Percentiles rank a stretch among this genome's conserved stretches.
Evolutionary conservation across 2,329 filamentous ascomycete species (phyloP).

Genomic region (Neofusicoccum cordaticola): DNA sequence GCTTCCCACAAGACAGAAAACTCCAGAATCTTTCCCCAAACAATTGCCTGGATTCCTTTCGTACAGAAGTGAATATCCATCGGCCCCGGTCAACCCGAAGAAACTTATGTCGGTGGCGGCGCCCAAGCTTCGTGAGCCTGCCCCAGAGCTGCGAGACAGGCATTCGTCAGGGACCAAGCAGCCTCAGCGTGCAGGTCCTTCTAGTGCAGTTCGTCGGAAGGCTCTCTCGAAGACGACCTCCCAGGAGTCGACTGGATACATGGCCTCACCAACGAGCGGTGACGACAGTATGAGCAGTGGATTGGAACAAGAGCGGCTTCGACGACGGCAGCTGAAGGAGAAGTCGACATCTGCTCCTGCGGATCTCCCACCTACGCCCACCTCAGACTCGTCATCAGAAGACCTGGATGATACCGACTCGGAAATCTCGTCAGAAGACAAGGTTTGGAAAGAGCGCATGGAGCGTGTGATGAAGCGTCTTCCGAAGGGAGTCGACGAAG

Average conservation of each 20-base stretch:
- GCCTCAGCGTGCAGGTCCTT: background rate
- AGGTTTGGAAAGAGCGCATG: constrained; percentile 35
- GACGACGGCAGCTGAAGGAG: constrained; percentile 25
- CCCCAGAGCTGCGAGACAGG: too few relatives aligned
- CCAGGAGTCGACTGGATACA: background rate
- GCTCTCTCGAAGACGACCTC: background rate
- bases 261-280: background rate
- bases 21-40: background rate
- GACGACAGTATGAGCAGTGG: constrained; percentile 13
- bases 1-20: constrained; percentile 7
- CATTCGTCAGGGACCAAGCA: background rate
- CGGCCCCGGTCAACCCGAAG: constrained; percentile 26
- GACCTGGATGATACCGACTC: constrained; percentile 18
- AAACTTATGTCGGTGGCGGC: constrained; percentile 20
- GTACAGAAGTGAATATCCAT: constrained; percentile 52
- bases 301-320: background rate
- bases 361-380: constrained; percentile 31
- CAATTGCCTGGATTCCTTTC: constrained; percentile 29
- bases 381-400: constrained; percentile 23
- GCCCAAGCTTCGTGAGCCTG: background rate
- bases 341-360: constrained; percentile 31
- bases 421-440: constrained; percentile 26
- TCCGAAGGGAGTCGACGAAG: constrained; percentile 76
- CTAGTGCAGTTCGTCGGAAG: background rate
- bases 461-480: constrained; percentile 66